These are phyloP conservation scores for Rosa persica DNA, from an alignment of 306 rosid genomes.

Conservation along the genomic window DNA sequence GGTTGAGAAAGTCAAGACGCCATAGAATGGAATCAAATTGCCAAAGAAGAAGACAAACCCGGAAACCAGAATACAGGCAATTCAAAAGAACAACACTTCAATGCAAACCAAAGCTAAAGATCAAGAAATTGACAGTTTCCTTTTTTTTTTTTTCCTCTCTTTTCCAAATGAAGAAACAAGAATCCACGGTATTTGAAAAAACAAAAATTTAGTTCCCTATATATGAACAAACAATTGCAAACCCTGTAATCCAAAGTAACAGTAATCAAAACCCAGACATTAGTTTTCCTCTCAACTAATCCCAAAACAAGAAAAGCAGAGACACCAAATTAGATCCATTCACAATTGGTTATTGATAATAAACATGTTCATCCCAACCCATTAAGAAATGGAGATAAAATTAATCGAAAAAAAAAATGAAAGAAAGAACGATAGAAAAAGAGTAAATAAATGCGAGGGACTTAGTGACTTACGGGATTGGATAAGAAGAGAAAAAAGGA, in stretches of 20 bases:
- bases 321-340: constrained; percentile 34
- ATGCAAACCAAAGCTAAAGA: constrained; percentile 16
- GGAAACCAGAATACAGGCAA: constrained; percentile 31
- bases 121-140: not conserved
- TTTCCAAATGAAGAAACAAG: not conserved
- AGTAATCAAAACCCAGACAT: not conserved
- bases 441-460: constrained; percentile 44
- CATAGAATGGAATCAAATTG: constrained; percentile 12
- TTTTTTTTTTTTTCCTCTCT: not conserved
- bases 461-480: constrained; percentile 56
- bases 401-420: not conserved
- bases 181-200: constrained; percentile 15
- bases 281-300: not conserved
- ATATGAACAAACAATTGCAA: not conserved
- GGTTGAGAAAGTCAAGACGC: constrained; percentile 26
- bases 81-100: constrained; percentile 17
- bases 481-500: constrained; percentile 52
- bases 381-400: not conserved
- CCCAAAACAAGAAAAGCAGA: not conserved
- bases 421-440: not conserved
- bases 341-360: constrained; percentile 12
- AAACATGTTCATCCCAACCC: not conserved
- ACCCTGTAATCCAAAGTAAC: not conserved
- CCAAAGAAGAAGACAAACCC: constrained; percentile 23
- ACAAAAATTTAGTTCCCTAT: not conserved